Percentiles rank a stretch among this genome's conserved stretches.
Evolutionary conservation across 345 rosid genomes (phyloP).

Genomic region (Stellera chamaejasme): DNA sequence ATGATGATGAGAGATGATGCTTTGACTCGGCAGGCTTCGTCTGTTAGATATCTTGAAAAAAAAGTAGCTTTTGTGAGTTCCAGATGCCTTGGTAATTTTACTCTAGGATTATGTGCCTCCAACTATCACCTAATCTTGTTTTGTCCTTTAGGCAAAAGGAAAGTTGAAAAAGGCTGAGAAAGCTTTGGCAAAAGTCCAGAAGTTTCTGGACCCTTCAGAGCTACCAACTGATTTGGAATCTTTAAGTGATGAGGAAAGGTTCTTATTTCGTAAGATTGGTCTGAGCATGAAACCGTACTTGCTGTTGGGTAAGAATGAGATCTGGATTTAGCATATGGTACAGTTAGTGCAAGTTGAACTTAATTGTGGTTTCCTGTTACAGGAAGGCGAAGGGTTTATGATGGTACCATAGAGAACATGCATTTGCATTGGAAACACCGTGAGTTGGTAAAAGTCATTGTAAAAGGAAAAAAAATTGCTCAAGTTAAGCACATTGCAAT

Average conservation of each 20-base stretch:
- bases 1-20: slow-evolving; percentile 55
- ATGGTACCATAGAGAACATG: slow-evolving; percentile 87
- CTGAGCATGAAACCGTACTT: slow-evolving; percentile 86
- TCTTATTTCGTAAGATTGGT: slow-evolving; percentile 78
- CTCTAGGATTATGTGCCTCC: not conserved
- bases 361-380: slow-evolving; percentile 16
- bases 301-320: slow-evolving; percentile 54
- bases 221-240: slow-evolving; percentile 79
- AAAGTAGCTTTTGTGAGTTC: slow-evolving; percentile 62
- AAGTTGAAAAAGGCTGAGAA: slow-evolving; percentile 59
- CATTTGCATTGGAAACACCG: slow-evolving; percentile 91
- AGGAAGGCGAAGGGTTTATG: slow-evolving; percentile 79
- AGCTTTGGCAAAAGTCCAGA: slow-evolving; percentile 64
- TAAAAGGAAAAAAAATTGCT: slow-evolving; percentile 45
- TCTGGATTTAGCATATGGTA: slow-evolving; percentile 10
- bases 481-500: slow-evolving; percentile 81
- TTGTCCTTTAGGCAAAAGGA: slow-evolving; percentile 49
- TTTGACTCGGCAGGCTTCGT: slow-evolving; percentile 37
- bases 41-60: slow-evolving; percentile 54
- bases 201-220: slow-evolving; percentile 62
- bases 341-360: slow-evolving; percentile 2
- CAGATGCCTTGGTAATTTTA: not conserved
- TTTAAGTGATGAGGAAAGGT: slow-evolving; percentile 74
- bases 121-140: slow-evolving; percentile 8
- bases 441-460: slow-evolving; percentile 78